Conservation (phyloP, 179 eudicot species). For the Patellifolia procumbens region DNA sequence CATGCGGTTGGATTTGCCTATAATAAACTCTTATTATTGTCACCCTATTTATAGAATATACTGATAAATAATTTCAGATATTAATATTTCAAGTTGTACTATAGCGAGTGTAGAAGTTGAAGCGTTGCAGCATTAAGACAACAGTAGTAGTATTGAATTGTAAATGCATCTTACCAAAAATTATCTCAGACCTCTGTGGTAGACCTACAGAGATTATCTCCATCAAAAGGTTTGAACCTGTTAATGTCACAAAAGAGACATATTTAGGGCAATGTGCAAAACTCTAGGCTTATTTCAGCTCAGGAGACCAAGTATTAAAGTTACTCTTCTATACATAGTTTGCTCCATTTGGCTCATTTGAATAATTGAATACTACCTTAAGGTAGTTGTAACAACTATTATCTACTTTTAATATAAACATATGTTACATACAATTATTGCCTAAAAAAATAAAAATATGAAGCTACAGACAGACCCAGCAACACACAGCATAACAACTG, state of each 20-base stretch:
- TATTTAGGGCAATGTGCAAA: not conserved
- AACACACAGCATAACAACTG: not conserved
- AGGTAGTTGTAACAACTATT: not conserved
- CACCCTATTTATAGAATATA: no score
- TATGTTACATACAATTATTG: not conserved
- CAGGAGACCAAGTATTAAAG: not conserved
- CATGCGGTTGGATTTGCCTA: no score
- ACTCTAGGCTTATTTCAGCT: not conserved
- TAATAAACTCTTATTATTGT: no score
- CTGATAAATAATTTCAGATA: no score
- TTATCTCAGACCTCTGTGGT: not conserved
- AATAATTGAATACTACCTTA: not conserved
- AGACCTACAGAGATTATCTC: not conserved
- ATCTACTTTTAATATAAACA: not conserved
- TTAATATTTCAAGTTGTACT: no score
- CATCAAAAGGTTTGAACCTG: conserved; percentile 7
- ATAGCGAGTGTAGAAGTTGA: no score
- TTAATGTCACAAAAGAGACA: not conserved
- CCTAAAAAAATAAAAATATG: not conserved
- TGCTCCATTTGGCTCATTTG: not conserved
- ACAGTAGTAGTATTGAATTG: not conserved
- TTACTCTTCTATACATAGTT: not conserved
- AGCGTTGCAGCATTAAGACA: no score
- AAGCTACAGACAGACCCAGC: not conserved
- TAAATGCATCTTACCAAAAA: conserved; percentile 1